These are phyloP conservation scores for Acanthamoeba culbertsoni DNA, from an alignment of 208 protist genomes.

Conservation along the genomic window DNA sequence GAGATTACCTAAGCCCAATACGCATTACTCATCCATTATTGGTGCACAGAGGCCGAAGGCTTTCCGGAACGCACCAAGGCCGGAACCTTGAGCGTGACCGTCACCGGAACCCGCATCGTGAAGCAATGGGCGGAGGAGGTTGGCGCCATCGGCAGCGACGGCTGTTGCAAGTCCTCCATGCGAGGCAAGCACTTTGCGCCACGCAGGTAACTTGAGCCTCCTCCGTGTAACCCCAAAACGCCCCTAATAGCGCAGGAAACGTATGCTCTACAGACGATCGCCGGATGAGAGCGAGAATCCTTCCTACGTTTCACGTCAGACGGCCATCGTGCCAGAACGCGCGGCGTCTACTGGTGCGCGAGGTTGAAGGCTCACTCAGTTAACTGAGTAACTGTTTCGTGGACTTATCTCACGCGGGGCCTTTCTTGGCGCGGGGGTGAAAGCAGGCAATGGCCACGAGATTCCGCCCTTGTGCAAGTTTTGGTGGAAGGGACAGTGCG, in stretches of 20 bases:
- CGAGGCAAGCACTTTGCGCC: conserved; percentile 1
- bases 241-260: neutral
- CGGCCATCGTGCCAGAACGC: neutral
- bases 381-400: too few relatives aligned
- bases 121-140: neutral
- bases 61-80: neutral
- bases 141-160: neutral
- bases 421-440: too few relatives aligned
- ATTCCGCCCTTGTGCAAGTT: neutral
- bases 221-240: neutral
- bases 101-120: neutral
- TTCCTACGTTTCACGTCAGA: neutral
- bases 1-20: neutral
- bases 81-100: neutral
- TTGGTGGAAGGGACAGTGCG: conserved; percentile 13
- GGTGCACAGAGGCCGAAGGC: neutral
- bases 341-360: neutral
- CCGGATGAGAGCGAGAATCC: conserved; percentile 14
- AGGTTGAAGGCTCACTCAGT: neutral
- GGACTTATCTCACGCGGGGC: too few relatives aligned
- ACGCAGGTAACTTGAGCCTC: neutral
- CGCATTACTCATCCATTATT: too few relatives aligned
- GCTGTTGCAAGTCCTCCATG: neutral
- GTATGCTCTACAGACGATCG: neutral
- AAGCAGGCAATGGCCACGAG: neutral